Evolutionary conservation across 768 basidiomycete species (phyloP).

Genomic region (Suillus lakei): DNA sequence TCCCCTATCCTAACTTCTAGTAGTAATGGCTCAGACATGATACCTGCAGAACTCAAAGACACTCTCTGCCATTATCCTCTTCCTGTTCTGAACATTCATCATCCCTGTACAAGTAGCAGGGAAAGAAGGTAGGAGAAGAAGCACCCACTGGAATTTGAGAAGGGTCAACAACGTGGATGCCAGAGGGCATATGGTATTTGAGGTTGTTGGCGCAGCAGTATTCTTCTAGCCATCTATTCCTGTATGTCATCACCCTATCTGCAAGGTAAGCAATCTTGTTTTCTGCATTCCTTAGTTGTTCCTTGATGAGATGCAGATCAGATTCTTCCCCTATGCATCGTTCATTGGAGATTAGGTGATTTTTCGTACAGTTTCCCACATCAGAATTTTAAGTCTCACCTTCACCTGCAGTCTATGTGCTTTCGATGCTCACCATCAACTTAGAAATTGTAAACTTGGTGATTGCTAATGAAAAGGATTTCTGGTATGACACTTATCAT

Average conservation of each 20-base stretch:
- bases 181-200: not conserved
- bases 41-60: no score
- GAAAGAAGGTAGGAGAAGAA: not conserved
- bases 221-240: not conserved
- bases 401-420: not conserved
- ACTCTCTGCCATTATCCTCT: no score
- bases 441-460: no score
- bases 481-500: no score
- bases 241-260: not conserved
- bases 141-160: not conserved
- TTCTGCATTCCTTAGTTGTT: not conserved
- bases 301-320: not conserved
- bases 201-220: not conserved
- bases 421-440: no score
- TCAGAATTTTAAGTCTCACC: not conserved
- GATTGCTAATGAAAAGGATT: no score
- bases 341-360: not conserved
- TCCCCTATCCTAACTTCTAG: no score
- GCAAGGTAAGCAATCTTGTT: not conserved
- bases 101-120: not conserved
- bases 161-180: not conserved
- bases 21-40: no score
- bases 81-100: no score
- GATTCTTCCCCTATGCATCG: not conserved
- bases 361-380: not conserved